A percentile compares a stretch with the other conserved stretches of the same genome.
phyloP scores from a whole-genome alignment of 768 basidiomycete species.

The Cystobasidium ongulense region DNA sequence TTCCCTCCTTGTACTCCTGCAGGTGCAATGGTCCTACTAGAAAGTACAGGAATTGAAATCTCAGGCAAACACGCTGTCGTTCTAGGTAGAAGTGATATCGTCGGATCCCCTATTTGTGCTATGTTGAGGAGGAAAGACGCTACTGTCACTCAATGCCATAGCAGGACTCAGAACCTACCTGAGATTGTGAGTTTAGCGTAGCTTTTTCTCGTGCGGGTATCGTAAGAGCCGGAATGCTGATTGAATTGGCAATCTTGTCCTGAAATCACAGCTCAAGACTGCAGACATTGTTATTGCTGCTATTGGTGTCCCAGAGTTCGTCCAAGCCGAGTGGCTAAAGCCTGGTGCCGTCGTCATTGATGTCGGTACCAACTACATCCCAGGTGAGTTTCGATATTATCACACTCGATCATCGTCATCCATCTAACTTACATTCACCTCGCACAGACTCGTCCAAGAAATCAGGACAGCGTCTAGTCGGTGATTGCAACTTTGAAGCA shows the following conservation, averaged over 20 bases:
- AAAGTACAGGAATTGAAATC: constrained; percentile 70
- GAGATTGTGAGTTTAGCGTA: constrained; percentile 64
- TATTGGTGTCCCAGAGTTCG: constrained; percentile 83
- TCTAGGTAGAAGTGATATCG: constrained; percentile 93
- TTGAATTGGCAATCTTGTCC: neutral
- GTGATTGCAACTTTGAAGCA: constrained; percentile 79
- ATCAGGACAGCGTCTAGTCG: constrained; percentile 87
- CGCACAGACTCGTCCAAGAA: constrained; percentile 73
- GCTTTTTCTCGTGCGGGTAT: too few species aligned
- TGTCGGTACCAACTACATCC: constrained; percentile 93
- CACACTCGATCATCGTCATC: neutral
- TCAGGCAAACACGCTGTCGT: constrained; percentile 78
- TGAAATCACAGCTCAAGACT: constrained; percentile 56
- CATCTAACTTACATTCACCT: constrained; percentile 6
- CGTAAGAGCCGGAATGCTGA: too few species aligned
- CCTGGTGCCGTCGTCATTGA: constrained; percentile 91
- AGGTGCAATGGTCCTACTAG: constrained; percentile 80
- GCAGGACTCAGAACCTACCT: constrained; percentile 71
- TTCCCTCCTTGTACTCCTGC: constrained; percentile 94
- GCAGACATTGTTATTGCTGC: constrained; percentile 94
- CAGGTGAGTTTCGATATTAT: constrained; percentile 52
- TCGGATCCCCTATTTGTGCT: constrained; percentile 86
- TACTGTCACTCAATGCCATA: constrained; percentile 97
- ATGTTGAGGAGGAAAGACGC: constrained; percentile 84
- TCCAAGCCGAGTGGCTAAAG: constrained; percentile 92